These are phyloP conservation scores for Colletotrichum sidae DNA, from an alignment of 2,329 filamentous ascomycete genomes.

Conservation along the genomic window DNA sequence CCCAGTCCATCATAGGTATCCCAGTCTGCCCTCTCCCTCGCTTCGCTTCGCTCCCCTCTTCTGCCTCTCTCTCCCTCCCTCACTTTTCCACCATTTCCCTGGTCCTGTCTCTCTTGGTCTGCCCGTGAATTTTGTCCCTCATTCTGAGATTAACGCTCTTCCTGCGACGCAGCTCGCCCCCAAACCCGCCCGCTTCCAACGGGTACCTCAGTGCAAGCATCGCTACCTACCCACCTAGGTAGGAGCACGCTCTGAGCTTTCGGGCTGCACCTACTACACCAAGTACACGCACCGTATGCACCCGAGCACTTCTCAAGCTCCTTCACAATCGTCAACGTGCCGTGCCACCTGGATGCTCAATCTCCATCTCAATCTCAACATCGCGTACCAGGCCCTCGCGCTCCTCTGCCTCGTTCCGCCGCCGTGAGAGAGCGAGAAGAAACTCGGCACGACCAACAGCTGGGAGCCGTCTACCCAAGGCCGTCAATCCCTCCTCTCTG, in stretches of 20 bases:
- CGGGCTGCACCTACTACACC: slow-evolving; percentile 10
- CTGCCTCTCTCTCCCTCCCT: slow-evolving; percentile 14
- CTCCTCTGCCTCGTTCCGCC: not conserved
- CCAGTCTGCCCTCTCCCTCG: slow-evolving; percentile 14
- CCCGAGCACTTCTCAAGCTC: slow-evolving; percentile 15
- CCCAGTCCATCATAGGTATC: slow-evolving; percentile 1
- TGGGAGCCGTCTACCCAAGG: slow-evolving; percentile 10
- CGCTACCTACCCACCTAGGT: slow-evolving; percentile 4
- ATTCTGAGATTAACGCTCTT: slow-evolving; percentile 24
- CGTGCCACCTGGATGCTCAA: slow-evolving; percentile 14
- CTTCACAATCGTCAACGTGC: slow-evolving; percentile 2
- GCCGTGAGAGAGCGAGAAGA: not conserved
- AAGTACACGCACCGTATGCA: slow-evolving; percentile 17
- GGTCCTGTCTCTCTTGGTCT: slow-evolving; percentile 30
- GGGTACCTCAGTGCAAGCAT: slow-evolving; percentile 25
- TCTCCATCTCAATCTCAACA: slow-evolving; percentile 18
- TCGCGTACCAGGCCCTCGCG: slow-evolving; percentile 4
- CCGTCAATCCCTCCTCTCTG: slow-evolving; percentile 26
- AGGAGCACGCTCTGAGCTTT: slow-evolving; percentile 12
- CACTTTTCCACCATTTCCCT: slow-evolving; percentile 22
- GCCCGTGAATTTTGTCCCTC: slow-evolving; percentile 23
- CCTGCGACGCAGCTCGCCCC: slow-evolving; percentile 25
- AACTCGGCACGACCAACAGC: slow-evolving; percentile 27
- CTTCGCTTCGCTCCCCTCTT: slow-evolving; percentile 8
- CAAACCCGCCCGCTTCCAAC: slow-evolving; percentile 4